Base-by-base conservation (phyloP, 225 moss, liverwort and hornwort species). In the Physcomitrellopsis africana region DNA sequence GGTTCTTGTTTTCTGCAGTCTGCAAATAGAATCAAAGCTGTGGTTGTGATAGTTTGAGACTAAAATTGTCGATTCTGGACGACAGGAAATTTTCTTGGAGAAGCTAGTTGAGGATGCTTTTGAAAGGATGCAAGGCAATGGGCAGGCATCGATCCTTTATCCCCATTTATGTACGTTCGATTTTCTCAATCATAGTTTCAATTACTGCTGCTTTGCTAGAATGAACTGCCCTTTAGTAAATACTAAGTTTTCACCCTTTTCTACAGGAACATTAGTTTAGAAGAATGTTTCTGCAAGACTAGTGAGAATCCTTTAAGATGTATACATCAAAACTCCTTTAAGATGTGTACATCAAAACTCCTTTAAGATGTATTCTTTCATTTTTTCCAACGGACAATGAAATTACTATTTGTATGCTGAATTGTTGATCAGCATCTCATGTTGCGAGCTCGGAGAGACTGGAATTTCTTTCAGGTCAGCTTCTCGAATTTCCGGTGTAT, bases 11-110 rank as follows among this genome's bases (percentile, higher is more conserved):
- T 26, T 59, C n/a, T 60, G 7, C 8, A n/a, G 27, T 24, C 59
- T 71, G 45, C 60, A 46, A 8, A 20, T 20, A 42, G 42, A 10
- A 12, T 53, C 37, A 18, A 54, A 22, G 63, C 7, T 22, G 15
- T 63, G 61, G 41, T 11, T 72, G 49, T 49, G 72, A 48, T 19
- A 27, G 60, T 19, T 22, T 62, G 6, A 23, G 37, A 41, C 60
- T 41, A 2, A 46, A 47, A 13, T 3, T 7, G 0, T 47, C 37
- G 23, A 37, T 16, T 47, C 59, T 65, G 78, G 22, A 20, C 47
- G 44, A 62, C 76, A 92, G 92, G 93, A 93, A 81, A 82, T 93
- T 26, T 93, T 93, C 72, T 66, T 93, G 89, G 93, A 93, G 79
- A 90, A 90, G 79, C 86, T 90, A 72, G 93, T 86, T 63, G 93